Conservation (phyloP, 192 early-diverging fungal genomes). For the Chytriomyces confervae region DNA sequence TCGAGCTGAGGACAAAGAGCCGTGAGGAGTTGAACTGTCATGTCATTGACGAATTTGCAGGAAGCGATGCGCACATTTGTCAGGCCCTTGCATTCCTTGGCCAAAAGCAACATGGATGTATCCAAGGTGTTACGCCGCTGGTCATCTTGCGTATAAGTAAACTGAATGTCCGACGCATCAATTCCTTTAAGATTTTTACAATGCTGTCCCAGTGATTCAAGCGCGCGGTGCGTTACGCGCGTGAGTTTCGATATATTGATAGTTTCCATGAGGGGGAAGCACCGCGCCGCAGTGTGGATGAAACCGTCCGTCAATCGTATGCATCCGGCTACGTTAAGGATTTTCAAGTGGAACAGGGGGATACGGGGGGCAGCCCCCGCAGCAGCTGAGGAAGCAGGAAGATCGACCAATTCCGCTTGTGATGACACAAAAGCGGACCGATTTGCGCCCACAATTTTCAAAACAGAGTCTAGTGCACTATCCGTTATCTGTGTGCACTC, state of each 20-base stretch:
- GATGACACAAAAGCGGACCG: not conserved
- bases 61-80: slow-evolving; percentile 16
- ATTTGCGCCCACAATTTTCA: not conserved
- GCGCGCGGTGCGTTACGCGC: slow-evolving; percentile 3
- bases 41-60: slow-evolving; percentile 30
- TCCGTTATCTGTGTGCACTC: slow-evolving; percentile 22
- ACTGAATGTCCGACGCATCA: slow-evolving; percentile 10
- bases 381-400: not conserved
- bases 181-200: slow-evolving; percentile 10
- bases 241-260: not conserved
- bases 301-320: slow-evolving; percentile 4
- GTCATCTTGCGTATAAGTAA: not conserved
- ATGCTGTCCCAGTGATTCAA: slow-evolving; percentile 11
- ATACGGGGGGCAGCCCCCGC: not conserved
- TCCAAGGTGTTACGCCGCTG: slow-evolving; percentile 2
- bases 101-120: slow-evolving; percentile 5
- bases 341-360: not conserved
- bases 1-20: slow-evolving; percentile 22
- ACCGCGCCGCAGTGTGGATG: slow-evolving; percentile 12
- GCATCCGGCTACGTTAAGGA: slow-evolving; percentile 14
- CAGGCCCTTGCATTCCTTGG: slow-evolving; percentile 30
- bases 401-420: not conserved
- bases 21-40: slow-evolving; percentile 3
- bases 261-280: slow-evolving; percentile 6
- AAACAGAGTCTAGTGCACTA: not conserved